Conservation (phyloP, 1,284 basidiomycete genomes). For the Malassezia pachydermatis region DNA sequence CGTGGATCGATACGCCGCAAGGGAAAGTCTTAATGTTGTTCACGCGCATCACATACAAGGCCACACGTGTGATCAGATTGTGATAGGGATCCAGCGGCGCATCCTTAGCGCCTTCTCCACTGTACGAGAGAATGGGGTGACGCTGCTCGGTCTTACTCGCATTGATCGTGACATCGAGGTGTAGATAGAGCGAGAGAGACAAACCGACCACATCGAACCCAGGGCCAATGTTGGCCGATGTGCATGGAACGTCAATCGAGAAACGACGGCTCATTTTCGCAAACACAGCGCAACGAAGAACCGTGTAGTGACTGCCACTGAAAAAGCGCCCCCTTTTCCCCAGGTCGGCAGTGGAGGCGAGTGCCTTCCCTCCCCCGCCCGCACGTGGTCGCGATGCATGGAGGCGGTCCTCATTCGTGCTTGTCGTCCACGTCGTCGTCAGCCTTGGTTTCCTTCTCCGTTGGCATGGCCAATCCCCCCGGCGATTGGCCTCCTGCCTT, state of each 20-base stretch:
- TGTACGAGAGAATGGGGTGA: constrained; percentile 62
- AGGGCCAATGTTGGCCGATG: constrained; percentile 95
- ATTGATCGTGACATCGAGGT: constrained; percentile 59
- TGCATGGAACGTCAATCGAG: constrained; percentile 76
- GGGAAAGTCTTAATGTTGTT: constrained; percentile 68
- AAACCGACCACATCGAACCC: constrained; percentile 98
- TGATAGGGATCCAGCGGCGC: constrained; percentile 91
- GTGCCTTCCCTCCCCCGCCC: too few species aligned
- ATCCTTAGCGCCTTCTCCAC: constrained; percentile 76
- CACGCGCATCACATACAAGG: constrained; percentile 89
- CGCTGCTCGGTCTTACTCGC: constrained; percentile 8
- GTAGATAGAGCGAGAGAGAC: constrained; percentile 78
- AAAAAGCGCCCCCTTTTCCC: too few species aligned
- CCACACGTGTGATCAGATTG: constrained; percentile 94
- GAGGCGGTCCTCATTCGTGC: too few species aligned
- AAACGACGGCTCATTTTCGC: constrained; percentile 41
- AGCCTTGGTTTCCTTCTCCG: neutral
- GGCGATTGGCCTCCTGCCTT: constrained; percentile 16
- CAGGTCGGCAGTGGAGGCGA: too few species aligned
- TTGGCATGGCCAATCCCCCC: constrained; percentile 1
- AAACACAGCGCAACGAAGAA: too few species aligned
- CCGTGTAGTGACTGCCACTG: too few species aligned
- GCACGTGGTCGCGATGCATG: too few species aligned
- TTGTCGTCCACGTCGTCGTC: too few species aligned
- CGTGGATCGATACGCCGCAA: constrained; percentile 55